phyloP scores from a whole-genome alignment of 768 basidiomycete species.

The Suillus clintonianus region DNA sequence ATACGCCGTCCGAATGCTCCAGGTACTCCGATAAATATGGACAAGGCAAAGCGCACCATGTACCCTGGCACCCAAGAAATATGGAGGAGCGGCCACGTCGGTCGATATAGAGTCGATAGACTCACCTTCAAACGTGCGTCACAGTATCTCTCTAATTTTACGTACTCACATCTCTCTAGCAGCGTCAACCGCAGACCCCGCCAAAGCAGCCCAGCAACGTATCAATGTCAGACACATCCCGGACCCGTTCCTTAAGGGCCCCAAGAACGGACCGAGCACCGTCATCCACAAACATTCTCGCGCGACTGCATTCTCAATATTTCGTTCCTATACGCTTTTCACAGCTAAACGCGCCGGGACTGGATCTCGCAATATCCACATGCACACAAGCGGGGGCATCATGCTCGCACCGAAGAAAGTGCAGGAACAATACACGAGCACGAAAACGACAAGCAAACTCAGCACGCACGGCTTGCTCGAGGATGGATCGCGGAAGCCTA shows the following conservation, averaged over 20 bases:
- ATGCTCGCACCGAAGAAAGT: conserved; percentile 73
- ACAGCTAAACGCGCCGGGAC: conserved; percentile 15
- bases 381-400: conserved; percentile 42
- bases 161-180: conserved; percentile 6
- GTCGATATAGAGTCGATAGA: conserved; percentile 62
- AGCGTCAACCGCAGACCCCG: conserved; percentile 46
- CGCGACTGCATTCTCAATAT: conserved; percentile 76
- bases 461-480: conserved; percentile 68
- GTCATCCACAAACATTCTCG: conserved; percentile 85
- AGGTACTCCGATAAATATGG: conserved; percentile 10
- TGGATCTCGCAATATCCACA: conserved; percentile 18
- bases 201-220: conserved; percentile 68
- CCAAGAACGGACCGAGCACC: conserved; percentile 55
- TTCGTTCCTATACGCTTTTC: conserved; percentile 54
- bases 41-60: conserved; percentile 20
- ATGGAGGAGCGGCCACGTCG: conserved; percentile 66
- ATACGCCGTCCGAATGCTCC: conserved; percentile 22
- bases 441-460: conserved; percentile 68
- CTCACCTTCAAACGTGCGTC: conserved; percentile 36
- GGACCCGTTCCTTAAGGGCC: conserved; percentile 46
- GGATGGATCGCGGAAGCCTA: conserved; percentile 34
- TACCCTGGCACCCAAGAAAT: conserved; percentile 48
- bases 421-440: conserved; percentile 79
- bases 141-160: conserved; percentile 6
- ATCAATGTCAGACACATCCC: conserved; percentile 60